These are phyloP conservation scores for Scolecobasidium constrictum DNA, from an alignment of 2,329 filamentous ascomycete genomes.

Conservation along the genomic window DNA sequence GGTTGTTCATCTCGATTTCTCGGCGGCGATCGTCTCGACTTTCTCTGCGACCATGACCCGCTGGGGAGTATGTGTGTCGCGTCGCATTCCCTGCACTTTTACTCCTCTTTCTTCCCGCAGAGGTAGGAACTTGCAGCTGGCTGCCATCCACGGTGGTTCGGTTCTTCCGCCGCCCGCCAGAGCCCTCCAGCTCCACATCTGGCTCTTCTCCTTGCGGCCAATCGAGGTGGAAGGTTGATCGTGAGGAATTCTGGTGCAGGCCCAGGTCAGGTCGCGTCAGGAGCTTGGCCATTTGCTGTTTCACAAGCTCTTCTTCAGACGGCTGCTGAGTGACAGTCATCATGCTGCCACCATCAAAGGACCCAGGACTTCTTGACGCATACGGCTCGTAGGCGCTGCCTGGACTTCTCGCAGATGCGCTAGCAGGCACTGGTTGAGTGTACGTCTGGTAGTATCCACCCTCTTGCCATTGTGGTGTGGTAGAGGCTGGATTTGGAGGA, in stretches of 20 bases:
- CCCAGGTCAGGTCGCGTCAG: conserved; percentile 25
- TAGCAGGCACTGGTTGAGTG: conserved; percentile 4
- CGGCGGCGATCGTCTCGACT: neutral
- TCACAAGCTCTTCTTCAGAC: conserved; percentile 36
- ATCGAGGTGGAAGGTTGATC: conserved; percentile 32
- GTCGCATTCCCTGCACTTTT: neutral
- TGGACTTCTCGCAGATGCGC: neutral
- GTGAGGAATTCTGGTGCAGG: conserved; percentile 22
- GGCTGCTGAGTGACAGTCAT: conserved; percentile 9
- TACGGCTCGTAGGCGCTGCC: neutral
- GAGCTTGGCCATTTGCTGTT: conserved; percentile 40
- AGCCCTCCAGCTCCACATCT: conserved; percentile 2
- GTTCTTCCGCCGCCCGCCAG: conserved; percentile 1
- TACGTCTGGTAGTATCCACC: conserved; percentile 4
- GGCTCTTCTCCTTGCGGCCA: conserved; percentile 16
- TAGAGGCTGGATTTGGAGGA: too few relatives aligned
- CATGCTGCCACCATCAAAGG: conserved; percentile 6
- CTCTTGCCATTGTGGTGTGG: neutral
- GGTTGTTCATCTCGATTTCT: neutral
- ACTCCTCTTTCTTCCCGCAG: neutral
- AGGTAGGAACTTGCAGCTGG: neutral
- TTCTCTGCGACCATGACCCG: neutral
- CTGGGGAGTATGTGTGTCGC: too few relatives aligned
- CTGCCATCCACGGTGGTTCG: neutral
- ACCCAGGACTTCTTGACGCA: conserved; percentile 3